Base-by-base conservation (phyloP, 1,284 basidiomycete species). In the Naganishia albida region DNA sequence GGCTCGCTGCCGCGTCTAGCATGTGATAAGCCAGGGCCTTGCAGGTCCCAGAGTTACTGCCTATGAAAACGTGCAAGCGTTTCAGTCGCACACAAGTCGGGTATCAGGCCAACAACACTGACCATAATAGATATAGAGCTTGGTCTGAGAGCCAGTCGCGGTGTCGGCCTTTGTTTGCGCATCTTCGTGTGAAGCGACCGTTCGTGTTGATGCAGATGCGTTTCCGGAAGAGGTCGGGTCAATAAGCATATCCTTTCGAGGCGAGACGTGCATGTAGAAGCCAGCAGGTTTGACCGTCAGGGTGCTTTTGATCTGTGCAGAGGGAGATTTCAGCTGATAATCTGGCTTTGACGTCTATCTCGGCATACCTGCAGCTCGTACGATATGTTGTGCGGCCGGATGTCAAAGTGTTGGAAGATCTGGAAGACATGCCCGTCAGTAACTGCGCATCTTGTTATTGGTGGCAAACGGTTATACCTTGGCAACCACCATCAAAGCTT, bases 41-140 rank as follows among this genome's bases (percentile, higher is more conserved):
- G 34, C 81, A 83, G 0, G 83, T 82, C 13, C 83, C 83, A 8
- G 82, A 81, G 72, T 85, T 85, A 52, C 81, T 82, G 3, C 82
- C 82, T 71, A 82, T 83, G 6, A 46, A 20, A 13, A 23, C 7
- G 0, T 20, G 15, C 1, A 38, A 46, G 13, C 28, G 18, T 7
- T 44, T 26, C 13, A 39, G 20, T 43, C 50, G 40, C 16, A 18
- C 13, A 39, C 10, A 10, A 34, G n/a, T 25, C 16, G 4, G 7
- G 2, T 23, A 13, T 6, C 16, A 18, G 20, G 30, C 18, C 15
- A 51, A 12, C 13, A 16, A 28, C 1, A 46, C 62, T 16, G 26
- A 63, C 65, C 65, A 28, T 66, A 66, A 26, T 62, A 57, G 44
- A 66, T 57, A 28, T 44, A 56, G 57, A 78, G 78, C 62, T 59